Evolutionary conservation across 1,139 yeast species (phyloP), one percentile per base, ranked within the genome.

Genomic region (Yamadazyma buinensis): DNA sequence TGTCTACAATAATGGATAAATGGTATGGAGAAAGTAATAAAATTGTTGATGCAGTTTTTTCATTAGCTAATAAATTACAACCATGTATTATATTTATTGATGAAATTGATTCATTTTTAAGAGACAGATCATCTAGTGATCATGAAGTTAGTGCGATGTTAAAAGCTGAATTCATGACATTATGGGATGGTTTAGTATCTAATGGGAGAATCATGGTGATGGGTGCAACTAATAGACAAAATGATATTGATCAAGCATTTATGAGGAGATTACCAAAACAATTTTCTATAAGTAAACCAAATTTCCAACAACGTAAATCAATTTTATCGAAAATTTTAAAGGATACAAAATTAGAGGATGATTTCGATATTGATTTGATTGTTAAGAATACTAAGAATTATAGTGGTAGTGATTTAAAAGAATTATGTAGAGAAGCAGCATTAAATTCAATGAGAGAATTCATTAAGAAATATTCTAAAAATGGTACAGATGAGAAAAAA

Each of bases 21-120:
- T 92, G 97, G 96, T 92, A 87, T 56, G 98, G 98, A 14, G 98
- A 92, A 57, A 81, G 94, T 30, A 92, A 92, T 59, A 92, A 92
- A 63, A 80, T 90, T 30, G 95, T 90, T 2, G 95, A 92, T 46
- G 98, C 97, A 2, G 77, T 92, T 30, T 92, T 92, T 54, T 83
- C 95, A 10, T 69, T 92, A 40, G 98, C 97, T 4, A 74, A 77
- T 42, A 92, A 92, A 55, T 71, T 92, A 30, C 92, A 88, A 56
- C 98, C 98, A 2, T 87, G 97, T 58, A 92, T 92, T 46, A 81
- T 92, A 34, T 92, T 92, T 57, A 88, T 92, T 44, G 98, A 92
- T 62, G 98, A 92, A 59, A 92, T 92, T 42, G 98, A 92, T 61
- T 86, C 97, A 9, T 90, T 92, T 53, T 67, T 92, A 48, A 74